Evolutionary conservation across 2,329 filamentous ascomycete genomes (phyloP), one percentile per base, ranked within the genome.

Genomic region (Thielaviopsis euricoi): DNA sequence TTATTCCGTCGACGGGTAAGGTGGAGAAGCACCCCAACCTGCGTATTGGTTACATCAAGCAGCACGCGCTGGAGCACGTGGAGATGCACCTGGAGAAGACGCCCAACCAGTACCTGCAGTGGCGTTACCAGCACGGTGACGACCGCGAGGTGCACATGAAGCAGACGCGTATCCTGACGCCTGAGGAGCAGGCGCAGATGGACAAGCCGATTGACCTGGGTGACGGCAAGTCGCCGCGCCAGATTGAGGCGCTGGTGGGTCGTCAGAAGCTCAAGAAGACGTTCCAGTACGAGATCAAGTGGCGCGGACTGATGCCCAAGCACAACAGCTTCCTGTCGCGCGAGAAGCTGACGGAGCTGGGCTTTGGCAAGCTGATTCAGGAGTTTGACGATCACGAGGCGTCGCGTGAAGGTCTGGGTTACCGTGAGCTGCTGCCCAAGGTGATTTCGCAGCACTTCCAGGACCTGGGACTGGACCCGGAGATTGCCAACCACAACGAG

Each of bases 71-170:
- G 13, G 93, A 98, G 77, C 93, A 98, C 81, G 93, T 98, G 12
- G 91, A 98, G 74, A 95, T 96, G 91, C 93, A 98, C 68, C 77
- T 97, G 65, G 93, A 98, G 73, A 98, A 98, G 81, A 98, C 93
- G 0, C 93, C 93, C 48, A 97, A 95, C 70, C 93, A 98, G 73
- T 98, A 98, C 68, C 80, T 98, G 37, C 93, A 97, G 73, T 98
- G 93, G 93, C 87, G 93, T 66, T 98, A 97, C 69, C 88, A 88
- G 66, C 89, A 97, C 67, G 93, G 93, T 67, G 93, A 97, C 65
- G 93, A 98, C 66, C 88, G 93, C 55, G 93, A 98, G 70, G 91
- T 97, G 48, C 81, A 94, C 71, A 83, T 98, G 82, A 98, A 98
- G 80, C 90, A 95, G 73, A 97, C 91, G 53, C 89, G 93, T 73